Percentiles rank a stretch among this genome's conserved stretches.
These are phyloP conservation scores for Magnaporthiopsis incrustans DNA, from an alignment of 2,329 filamentous ascomycete genomes.

Conservation along the genomic window DNA sequence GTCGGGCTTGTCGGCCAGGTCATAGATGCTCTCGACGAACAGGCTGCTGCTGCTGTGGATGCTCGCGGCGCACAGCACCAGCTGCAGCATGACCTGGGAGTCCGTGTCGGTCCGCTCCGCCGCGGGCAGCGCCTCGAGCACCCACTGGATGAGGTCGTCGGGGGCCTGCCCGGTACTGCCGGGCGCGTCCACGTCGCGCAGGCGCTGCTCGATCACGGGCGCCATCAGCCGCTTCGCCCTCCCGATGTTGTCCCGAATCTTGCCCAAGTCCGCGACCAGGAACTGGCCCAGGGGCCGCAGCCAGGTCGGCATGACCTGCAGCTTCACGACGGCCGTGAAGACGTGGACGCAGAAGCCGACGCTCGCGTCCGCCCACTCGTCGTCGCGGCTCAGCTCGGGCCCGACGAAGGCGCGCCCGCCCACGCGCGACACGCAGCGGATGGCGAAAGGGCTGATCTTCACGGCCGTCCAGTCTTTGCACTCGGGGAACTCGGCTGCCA, in stretches of 20 bases:
- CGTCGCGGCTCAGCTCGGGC: slow-evolving; percentile 37
- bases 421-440: slow-evolving; percentile 43
- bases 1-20: slow-evolving; percentile 39
- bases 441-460: slow-evolving; percentile 42
- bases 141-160: slow-evolving; percentile 38
- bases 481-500: slow-evolving; percentile 38
- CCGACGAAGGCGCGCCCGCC: slow-evolving; percentile 48
- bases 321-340: slow-evolving; percentile 37
- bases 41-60: slow-evolving; percentile 38
- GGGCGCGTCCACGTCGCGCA: slow-evolving; percentile 29
- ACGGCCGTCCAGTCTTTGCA: slow-evolving; percentile 48
- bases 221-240: slow-evolving; percentile 33
- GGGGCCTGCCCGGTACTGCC: slow-evolving; percentile 23
- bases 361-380: slow-evolving; percentile 45
- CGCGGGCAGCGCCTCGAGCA: slow-evolving; percentile 31
- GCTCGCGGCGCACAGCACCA: slow-evolving; percentile 35
- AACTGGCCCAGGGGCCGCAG: slow-evolving; percentile 37
- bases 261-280: slow-evolving; percentile 36
- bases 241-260: slow-evolving; percentile 34
- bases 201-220: slow-evolving; percentile 37
- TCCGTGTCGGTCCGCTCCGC: slow-evolving; percentile 29
- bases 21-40: slow-evolving; percentile 40
- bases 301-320: slow-evolving; percentile 43
- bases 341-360: slow-evolving; percentile 42
- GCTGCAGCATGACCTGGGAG: slow-evolving; percentile 32